Base-by-base conservation (phyloP, 225 moss, liverwort and hornwort genomes). In the Pleurozium schreberi region DNA sequence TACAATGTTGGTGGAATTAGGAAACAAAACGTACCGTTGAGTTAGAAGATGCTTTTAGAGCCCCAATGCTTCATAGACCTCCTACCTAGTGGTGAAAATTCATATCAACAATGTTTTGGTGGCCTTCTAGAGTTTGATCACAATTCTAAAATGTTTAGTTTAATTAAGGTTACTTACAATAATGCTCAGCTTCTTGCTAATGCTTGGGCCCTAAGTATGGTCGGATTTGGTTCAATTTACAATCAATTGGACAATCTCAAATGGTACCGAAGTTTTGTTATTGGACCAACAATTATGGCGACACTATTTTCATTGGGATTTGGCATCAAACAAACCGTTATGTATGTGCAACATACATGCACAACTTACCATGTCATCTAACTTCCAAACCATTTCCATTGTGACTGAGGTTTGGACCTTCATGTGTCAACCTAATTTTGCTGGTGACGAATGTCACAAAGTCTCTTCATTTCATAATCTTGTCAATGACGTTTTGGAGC, bases 51-150 rank as follows among this genome's bases (percentile, higher is more conserved):
- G 13, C 69, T 40, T 23, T 40, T 23, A 23, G 40, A 40, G 14
- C 8, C 1, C 1, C 0, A 23, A 6, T 1, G 4, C 69, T 69
- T 69, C 3, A 23, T 8, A 3, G 13, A 14, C 8, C 8, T 40
- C 45, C 17, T 45, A 17, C 2, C 30, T 31, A 75, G 2, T 0
- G 0, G 1, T 31, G 10, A 34, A 76, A 76, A 36, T 52, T 52
- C 9, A 52, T 22, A 21, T 14, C 52, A 52, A 52, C 5, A 21
- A 52, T 52, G 76, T 36, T 4, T 2, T 76, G 5, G 33, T 52
- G 5, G 5, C 22, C 52, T 76, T 8, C 4, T 52, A 34, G 14
- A 34, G 3, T 36, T 34, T 76, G 52, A 36, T 52, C 2, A 11
- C 22, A 76, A 76, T 34, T 76, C 8, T 34, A 22, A 75, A 52